A percentile compares a stretch with the other conserved stretches of the same genome.
Conservation (phyloP, 1,284 basidiomycete species). For the Retiboletus flavoniger region DNA sequence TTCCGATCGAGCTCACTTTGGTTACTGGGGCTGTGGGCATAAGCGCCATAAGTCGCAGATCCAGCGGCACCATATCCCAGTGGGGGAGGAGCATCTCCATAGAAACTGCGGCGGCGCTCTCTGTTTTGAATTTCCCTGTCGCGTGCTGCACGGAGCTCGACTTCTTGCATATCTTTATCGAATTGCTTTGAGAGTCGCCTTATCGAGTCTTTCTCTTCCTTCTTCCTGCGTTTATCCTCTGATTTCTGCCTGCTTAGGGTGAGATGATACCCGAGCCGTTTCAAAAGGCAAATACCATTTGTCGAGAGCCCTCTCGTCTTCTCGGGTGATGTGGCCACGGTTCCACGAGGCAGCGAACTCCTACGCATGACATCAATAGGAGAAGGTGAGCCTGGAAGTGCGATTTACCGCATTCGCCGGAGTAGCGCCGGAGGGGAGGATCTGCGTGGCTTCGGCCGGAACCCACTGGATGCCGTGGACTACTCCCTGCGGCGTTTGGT, state of each 20-base stretch:
- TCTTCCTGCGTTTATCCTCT: slow-evolving; percentile 55
- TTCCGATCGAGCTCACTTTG: slow-evolving; percentile 31
- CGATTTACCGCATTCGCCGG: slow-evolving; percentile 54
- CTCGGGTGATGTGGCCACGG: slow-evolving; percentile 40
- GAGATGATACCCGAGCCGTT: slow-evolving; percentile 5
- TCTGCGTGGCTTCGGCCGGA: slow-evolving; percentile 61
- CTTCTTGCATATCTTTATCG: slow-evolving; percentile 47
- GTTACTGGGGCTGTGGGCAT: slow-evolving; percentile 26
- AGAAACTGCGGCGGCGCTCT: slow-evolving; percentile 37
- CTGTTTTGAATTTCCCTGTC: slow-evolving; percentile 49
- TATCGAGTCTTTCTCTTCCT: slow-evolving; percentile 55
- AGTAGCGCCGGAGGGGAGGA: slow-evolving; percentile 56
- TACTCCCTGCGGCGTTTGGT: slow-evolving; percentile 64
- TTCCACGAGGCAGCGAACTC: slow-evolving; percentile 60
- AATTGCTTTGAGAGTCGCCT: slow-evolving; percentile 51
- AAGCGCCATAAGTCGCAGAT: slow-evolving; percentile 24
- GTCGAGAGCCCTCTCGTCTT: slow-evolving; percentile 44
- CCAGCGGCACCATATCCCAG: slow-evolving; percentile 24
- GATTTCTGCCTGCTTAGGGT: slow-evolving; percentile 48
- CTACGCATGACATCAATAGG: slow-evolving; percentile 33
- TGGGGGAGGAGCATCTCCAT: slow-evolving; percentile 30
- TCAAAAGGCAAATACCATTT: slow-evolving; percentile 46
- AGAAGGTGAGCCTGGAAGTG: neutral
- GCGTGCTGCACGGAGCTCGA: slow-evolving; percentile 51
- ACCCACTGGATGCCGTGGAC: slow-evolving; percentile 76